These are phyloP conservation scores for Raddia distichophylla DNA, from an alignment of 176 grass and related monocot species.

Conservation along the genomic window DNA sequence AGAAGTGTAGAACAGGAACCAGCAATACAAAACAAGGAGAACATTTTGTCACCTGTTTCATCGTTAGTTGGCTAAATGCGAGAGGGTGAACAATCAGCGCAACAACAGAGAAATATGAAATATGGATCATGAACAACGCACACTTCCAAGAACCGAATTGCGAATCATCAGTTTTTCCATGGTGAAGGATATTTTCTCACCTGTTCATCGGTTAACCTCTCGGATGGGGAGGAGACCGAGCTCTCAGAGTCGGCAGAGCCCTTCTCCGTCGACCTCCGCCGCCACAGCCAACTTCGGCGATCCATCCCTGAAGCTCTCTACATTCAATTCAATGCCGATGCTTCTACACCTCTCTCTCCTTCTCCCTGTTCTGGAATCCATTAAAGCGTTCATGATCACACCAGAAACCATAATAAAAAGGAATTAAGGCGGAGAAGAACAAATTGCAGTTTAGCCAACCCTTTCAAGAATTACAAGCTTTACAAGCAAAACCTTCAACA, in stretches of 20 bases:
- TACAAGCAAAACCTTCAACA: constrained; percentile 25
- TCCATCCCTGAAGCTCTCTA: constrained; percentile 54
- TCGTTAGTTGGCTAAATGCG: neutral
- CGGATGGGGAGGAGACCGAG: constrained; percentile 64
- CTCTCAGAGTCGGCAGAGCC: constrained; percentile 64
- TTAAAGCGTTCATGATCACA: constrained; percentile 2
- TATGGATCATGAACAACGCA: neutral
- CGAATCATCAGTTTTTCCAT: neutral
- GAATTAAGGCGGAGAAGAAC: neutral
- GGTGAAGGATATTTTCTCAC: constrained; percentile 26
- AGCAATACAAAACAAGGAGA: neutral
- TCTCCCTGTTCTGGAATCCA: constrained; percentile 10
- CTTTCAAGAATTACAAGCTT: neutral
- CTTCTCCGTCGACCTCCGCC: constrained; percentile 72
- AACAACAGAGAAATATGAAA: neutral
- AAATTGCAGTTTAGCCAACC: neutral
- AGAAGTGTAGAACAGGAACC: neutral
- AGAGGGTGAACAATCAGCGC: neutral
- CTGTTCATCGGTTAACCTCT: constrained; percentile 72
- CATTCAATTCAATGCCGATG: constrained; percentile 40
- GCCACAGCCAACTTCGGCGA: constrained; percentile 85
- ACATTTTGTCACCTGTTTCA: neutral
- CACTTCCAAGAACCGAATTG: neutral
- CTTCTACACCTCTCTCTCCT: neutral
- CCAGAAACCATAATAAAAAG: neutral